Evolutionary conservation across 441 rosid species (phyloP).

Genomic region (Syzygium malaccense): DNA sequence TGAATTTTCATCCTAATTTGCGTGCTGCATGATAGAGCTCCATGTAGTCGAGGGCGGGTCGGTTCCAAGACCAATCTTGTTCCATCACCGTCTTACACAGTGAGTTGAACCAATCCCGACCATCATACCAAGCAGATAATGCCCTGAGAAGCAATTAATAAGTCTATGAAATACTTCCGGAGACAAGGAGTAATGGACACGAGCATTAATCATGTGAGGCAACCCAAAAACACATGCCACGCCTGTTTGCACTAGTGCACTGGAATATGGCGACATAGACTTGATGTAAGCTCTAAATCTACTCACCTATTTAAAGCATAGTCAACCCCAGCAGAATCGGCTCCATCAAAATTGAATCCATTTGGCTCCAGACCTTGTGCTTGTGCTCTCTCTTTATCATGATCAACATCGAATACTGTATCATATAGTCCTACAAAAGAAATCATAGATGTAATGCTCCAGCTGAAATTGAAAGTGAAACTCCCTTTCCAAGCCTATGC

Average conservation of each 20-base stretch:
- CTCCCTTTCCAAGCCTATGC: not conserved
- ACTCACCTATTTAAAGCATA: slow-evolving; percentile 83
- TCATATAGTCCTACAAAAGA: slow-evolving; percentile 65
- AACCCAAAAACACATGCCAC: not conserved
- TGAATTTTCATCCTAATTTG: slow-evolving; percentile 29
- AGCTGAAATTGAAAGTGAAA: slow-evolving; percentile 2
- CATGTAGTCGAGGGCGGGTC: slow-evolving; percentile 93
- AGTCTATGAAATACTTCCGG: not conserved
- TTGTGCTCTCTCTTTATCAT: slow-evolving; percentile 82
- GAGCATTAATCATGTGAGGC: not conserved
- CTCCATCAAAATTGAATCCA: slow-evolving; percentile 88
- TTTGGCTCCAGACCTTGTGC: slow-evolving; percentile 82
- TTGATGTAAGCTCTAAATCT: not conserved
- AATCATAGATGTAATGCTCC: not conserved
- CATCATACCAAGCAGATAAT: slow-evolving; percentile 71
- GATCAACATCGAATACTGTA: slow-evolving; percentile 91
- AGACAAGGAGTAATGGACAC: not conserved
- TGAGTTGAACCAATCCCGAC: slow-evolving; percentile 69
- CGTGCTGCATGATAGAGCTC: slow-evolving; percentile 92
- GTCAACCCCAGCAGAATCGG: slow-evolving; percentile 76
- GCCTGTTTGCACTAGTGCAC: not conserved
- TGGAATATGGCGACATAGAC: not conserved
- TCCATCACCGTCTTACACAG: slow-evolving; percentile 87
- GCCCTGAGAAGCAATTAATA: slow-evolving; percentile 48
- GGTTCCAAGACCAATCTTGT: slow-evolving; percentile 99